Evolutionary conservation across 2,329 filamentous ascomycete genomes (phyloP), one percentile per base, ranked within the genome.

Genomic region (Penicillium italicum): DNA sequence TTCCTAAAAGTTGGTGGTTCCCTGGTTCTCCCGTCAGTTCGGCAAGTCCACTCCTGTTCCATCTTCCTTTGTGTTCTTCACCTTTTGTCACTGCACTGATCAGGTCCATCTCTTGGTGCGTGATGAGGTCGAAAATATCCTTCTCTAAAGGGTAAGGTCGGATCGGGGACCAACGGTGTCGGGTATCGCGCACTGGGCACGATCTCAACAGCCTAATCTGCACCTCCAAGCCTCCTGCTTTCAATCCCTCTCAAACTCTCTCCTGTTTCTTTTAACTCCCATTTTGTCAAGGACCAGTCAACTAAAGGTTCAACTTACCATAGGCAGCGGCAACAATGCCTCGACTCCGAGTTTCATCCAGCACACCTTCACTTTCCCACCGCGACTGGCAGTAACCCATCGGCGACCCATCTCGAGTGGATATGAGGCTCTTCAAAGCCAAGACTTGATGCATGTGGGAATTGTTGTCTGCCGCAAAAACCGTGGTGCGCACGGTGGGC

Each of bases 1-100:
- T 41, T 42, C 22, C 20, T 53, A n/a, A 11, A 30, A 26, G 14
- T 34, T 9, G 11, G 33, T 30, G 26, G 48, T 44, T 40, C 34
- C 33, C 50, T 47, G 33, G 30, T 18, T 24, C 31, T 45, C 47
- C 53, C 47, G 53, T 51, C 40, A 50, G 20, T 51, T 45, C 42
- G 52, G 46, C n/a, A 26, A 34, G 20, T 41, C 47, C 33, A 47
- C 41, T 54, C 38, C 53, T 26, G 20, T 30, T 55, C 38, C 18
- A 16, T 43, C 31, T 37, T 43, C 24, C 12, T 11, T 20, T 34
- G n/a, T 24, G 8, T 20, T 48, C 43, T 10, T 18, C 12, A 5
- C 28, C 12, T 10, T 33, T 36, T 28, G 18, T 53, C 36, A 40
- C 9, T 28, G 20, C 11, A 3, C 22, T 30, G 16, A 18, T 22